Conservation (phyloP, 1,284 basidiomycete genomes). For the Pisolithus thermaeus region DNA sequence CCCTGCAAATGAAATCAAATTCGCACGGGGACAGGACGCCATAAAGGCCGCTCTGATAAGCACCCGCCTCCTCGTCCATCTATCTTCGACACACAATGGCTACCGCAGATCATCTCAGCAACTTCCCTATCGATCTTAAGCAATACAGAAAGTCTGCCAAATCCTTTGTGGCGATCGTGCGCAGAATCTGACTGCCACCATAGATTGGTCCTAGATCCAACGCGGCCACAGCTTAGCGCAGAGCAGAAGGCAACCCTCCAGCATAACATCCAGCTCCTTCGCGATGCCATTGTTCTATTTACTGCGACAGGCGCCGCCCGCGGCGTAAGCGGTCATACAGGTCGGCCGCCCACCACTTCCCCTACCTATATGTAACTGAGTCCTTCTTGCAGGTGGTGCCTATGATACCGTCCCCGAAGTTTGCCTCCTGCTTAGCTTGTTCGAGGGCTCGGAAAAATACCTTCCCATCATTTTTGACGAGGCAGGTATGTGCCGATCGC, state of each 20-base stretch:
- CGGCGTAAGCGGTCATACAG: constrained; percentile 80
- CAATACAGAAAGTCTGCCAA: constrained; percentile 60
- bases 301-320: constrained; percentile 77
- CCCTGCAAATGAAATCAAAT: constrained; percentile 8
- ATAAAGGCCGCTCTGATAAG: constrained; percentile 13
- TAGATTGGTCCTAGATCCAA: constrained; percentile 68
- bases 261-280: constrained; percentile 70
- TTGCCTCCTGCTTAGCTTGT: constrained; percentile 65
- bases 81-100: constrained; percentile 29
- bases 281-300: constrained; percentile 79
- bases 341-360: constrained; percentile 27
- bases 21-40: constrained; percentile 17
- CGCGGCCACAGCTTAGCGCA: constrained; percentile 51
- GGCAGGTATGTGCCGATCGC: constrained; percentile 46
- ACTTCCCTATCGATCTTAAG: constrained; percentile 71
- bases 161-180: constrained; percentile 7
- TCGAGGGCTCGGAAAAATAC: constrained; percentile 59
- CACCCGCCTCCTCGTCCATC: neutral
- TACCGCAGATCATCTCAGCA: constrained; percentile 27
- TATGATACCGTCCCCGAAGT: constrained; percentile 84
- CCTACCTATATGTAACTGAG: constrained; percentile 4
- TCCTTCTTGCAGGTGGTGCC: constrained; percentile 53
- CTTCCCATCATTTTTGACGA: constrained; percentile 70
- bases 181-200: constrained; percentile 3
- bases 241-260: constrained; percentile 56